Base-by-base conservation (phyloP, 2,329 filamentous ascomycete species). In the Pseudopithomyces maydicus region DNA sequence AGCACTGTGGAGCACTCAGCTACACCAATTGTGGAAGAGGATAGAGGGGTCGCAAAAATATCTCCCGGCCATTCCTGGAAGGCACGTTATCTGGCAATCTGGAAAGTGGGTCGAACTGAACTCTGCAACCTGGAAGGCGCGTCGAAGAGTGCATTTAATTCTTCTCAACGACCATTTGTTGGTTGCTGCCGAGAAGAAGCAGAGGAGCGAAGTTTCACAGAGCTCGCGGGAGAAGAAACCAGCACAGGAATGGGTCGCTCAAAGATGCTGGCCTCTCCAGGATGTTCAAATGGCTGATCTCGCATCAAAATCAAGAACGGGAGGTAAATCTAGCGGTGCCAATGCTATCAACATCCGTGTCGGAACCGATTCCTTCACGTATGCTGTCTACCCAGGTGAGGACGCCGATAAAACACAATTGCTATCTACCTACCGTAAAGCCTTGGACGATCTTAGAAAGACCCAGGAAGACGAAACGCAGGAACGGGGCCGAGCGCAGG, bases 21-120 rank as follows among this genome's bases (percentile, higher is more conserved):
- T 90, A 35, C 87, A 96, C 76, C 89, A 92, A 22, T 80, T 99
- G 44, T 99, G 95, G 87, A 98, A 97, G 79, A 91, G 90, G 42
- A 91, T 99, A n/a, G 95, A 98, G 75, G 94, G 94, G 1, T 97
- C 93, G 10, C 95, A 99, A 71, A 98, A 98, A 74, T 99, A 96
- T 70, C 81, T 99, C 11, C 95, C 95, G 14, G 95, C 93, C 53
- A 85, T 92, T 19, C 87, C 90, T 19, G 94, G 93, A n/a, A 88
- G 95, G 38, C 96, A 97, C 73, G 92, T 99, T 44, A 87, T 98
- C 2, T 88, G 96, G 74, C 94, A 98, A 75, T 96, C 92, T 3
- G 90, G 91, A 1, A 86, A 90, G 46, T 99, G 95, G 95, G 90
- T 98, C 57, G 94, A 99, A 78, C 82, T 99, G 59, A 96, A 99